Base-by-base conservation (phyloP, 108 stramenopile species). In the Skeletonema potamos region DNA sequence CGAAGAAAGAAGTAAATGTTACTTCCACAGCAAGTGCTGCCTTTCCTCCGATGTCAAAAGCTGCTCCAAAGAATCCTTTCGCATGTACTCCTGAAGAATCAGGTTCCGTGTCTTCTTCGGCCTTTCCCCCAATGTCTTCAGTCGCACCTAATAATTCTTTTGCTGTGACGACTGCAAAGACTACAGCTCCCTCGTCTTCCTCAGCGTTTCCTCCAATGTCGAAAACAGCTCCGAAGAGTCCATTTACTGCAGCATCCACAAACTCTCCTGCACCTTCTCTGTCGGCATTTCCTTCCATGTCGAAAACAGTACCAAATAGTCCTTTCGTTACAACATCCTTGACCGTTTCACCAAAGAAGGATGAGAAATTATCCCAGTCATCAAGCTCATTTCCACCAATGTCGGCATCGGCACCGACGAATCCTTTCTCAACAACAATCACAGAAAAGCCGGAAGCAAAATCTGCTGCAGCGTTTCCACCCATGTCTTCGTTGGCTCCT, bases 31-130 rank as follows among this genome's bases (percentile, higher is more conserved):
- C 58, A 22, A 39, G 12, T 44, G 32, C 34, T 15, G 84, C 64
- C 12, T 83, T 84, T 46, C 84, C 87, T 54, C 87, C 85, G 15
- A 86, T 85, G 84, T 82, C 88, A 32, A 56, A 62, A 22, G 77
- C 77, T 51, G 82, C 87, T 32, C 86, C 87, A 32, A 61, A 61
- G 59, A 61, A 1, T 37, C 61, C 61, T 0, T 32, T 37, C 33
- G 7, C 61, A 15, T 36, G 33, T 28, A n/a, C 27, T 29, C 5
- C 56, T 3, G 15, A 10, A 11, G 15, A 11, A 57, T 11, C 28
- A 27, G 27, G 29, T 29, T 12, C 58, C 11, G 28, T 54, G 51
- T 6, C 56, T 18, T 57, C 56, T 27, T 27, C 28, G 26, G 37
- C 66, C 4, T 74, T 73, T 28, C 81, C 84, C 1, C 77, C 76